Conservation (phyloP, 2,329 filamentous ascomycete genomes). For the Pyrenophora teres region DNA sequence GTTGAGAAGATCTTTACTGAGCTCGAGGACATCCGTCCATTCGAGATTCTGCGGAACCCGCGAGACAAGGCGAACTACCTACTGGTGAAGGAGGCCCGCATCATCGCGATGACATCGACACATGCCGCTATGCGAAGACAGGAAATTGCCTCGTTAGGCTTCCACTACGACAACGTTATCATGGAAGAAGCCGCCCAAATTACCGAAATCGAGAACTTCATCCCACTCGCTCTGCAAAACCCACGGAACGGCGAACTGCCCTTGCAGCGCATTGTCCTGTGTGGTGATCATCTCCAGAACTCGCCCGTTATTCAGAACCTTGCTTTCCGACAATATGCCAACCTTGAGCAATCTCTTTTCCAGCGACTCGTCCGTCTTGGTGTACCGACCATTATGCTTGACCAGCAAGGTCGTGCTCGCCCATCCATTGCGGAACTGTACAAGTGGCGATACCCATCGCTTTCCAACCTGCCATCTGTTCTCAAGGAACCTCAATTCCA, state of each 20-base stretch:
- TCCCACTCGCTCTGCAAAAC: conserved; percentile 90
- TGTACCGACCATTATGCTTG: conserved; percentile 86
- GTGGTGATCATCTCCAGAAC: conserved; percentile 95
- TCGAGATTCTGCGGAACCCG: conserved; percentile 87
- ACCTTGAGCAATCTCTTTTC: conserved; percentile 94
- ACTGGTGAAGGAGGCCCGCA: conserved; percentile 91
- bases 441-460: conserved; percentile 84
- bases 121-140: conserved; percentile 93
- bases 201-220: conserved; percentile 96
- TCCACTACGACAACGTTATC: conserved; percentile 95
- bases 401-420: conserved; percentile 90
- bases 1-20: conserved; percentile 89
- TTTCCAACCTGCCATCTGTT: conserved; percentile 80
- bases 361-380: conserved; percentile 87
- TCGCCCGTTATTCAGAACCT: conserved; percentile 93
- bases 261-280: conserved; percentile 86
- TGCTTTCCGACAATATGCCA: conserved; percentile 92
- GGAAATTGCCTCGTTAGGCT: conserved; percentile 89
- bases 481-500: conserved; percentile 72
- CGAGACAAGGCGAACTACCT: conserved; percentile 96
- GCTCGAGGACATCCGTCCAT: conserved; percentile 89
- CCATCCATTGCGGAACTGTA: conserved; percentile 88
- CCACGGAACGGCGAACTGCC: conserved; percentile 72
- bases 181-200: conserved; percentile 99
- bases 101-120: conserved; percentile 98